Percentiles rank a stretch among this genome's conserved stretches.
Conservation (phyloP, 1,284 basidiomycete species). For the Naganishia liquefaciens region DNA sequence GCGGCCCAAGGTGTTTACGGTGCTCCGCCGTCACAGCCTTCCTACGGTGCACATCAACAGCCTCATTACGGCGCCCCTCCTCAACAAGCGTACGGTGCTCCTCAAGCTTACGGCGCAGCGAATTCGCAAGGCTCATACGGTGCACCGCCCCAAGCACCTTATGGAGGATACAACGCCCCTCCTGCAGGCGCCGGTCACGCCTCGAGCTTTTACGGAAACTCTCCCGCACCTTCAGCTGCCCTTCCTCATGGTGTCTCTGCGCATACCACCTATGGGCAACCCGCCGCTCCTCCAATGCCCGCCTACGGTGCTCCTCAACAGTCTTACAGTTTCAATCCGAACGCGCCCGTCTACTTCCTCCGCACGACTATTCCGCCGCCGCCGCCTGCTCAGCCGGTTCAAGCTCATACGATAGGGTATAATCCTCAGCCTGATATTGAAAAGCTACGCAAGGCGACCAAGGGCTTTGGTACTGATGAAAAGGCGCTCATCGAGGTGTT, state of each 20-base stretch:
- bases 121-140: neutral
- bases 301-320: constrained; percentile 22
- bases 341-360: constrained; percentile 43
- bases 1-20: neutral
- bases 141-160: constrained; percentile 20
- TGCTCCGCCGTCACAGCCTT: constrained; percentile 32
- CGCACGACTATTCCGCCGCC: constrained; percentile 49
- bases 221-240: constrained; percentile 34
- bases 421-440: constrained; percentile 53
- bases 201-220: constrained; percentile 36
- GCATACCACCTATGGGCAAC: neutral
- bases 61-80: constrained; percentile 21
- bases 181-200: constrained; percentile 30
- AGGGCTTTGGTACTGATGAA: constrained; percentile 55
- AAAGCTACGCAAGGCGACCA: constrained; percentile 53
- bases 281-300: neutral
- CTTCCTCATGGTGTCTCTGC: constrained; percentile 29
- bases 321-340: neutral
- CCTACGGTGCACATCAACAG: constrained; percentile 36
- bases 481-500: constrained; percentile 48
- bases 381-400: constrained; percentile 46
- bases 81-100: constrained; percentile 23
- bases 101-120: constrained; percentile 4
- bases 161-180: constrained; percentile 24
- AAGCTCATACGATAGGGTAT: constrained; percentile 43